Evolutionary conservation across 2,329 filamentous ascomycete species (phyloP).

Genomic region (Zymoseptoria pseudotritici): DNA sequence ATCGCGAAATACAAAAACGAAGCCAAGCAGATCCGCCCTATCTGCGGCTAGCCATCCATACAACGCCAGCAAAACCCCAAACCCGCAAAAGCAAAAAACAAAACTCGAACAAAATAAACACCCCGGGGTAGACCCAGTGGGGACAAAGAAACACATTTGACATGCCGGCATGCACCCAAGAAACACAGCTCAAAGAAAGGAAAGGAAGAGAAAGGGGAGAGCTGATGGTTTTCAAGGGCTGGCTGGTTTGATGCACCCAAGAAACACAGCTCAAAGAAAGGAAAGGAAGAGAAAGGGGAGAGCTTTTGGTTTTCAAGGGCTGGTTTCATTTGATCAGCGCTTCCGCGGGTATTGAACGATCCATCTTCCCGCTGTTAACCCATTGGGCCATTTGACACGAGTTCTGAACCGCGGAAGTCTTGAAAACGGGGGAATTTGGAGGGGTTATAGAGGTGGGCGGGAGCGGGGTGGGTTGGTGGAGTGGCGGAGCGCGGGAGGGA

Average conservation of each 20-base stretch:
- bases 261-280: too few species aligned
- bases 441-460: background rate
- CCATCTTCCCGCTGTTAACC: background rate
- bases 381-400: background rate
- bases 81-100: background rate
- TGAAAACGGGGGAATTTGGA: background rate
- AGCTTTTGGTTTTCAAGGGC: background rate
- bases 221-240: background rate
- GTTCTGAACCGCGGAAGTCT: background rate
- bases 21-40: too few species aligned
- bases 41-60: too few species aligned
- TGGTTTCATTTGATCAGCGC: background rate
- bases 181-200: too few species aligned
- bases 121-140: background rate
- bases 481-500: background rate
- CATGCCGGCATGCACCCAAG: too few species aligned
- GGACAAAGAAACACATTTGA: background rate
- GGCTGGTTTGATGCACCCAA: too few species aligned
- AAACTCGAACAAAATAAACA: background rate
- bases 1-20: too few species aligned
- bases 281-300: too few species aligned
- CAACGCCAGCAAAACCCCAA: background rate
- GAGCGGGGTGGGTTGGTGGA: background rate
- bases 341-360: background rate
- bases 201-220: too few species aligned